Evolutionary conservation across 2,329 filamentous ascomycete genomes (phyloP).

Genomic region (Lasiodiplodia sp.): DNA sequence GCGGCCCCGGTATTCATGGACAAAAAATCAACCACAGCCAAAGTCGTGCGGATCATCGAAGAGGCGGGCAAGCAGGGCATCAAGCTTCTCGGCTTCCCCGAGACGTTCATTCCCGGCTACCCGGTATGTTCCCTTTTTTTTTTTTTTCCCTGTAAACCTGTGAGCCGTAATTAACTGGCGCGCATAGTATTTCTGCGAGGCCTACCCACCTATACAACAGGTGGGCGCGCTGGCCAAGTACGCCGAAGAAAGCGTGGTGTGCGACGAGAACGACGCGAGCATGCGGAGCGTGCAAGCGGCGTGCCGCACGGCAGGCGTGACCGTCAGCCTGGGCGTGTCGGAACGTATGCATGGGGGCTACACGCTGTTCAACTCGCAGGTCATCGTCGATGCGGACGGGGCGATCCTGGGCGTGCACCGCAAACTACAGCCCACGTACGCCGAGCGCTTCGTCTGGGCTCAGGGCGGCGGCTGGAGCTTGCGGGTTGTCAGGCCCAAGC

Average conservation of each 20-base stretch:
- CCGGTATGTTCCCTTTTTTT: constrained; percentile 35
- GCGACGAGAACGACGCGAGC: constrained; percentile 41
- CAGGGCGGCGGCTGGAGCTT: constrained; percentile 45
- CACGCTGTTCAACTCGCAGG: constrained; percentile 47
- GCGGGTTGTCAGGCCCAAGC: constrained; percentile 34
- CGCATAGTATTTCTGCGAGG: constrained; percentile 45
- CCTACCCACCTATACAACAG: constrained; percentile 46
- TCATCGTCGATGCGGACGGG: constrained; percentile 44
- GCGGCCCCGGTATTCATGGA: constrained; percentile 49
- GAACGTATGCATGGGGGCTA: constrained; percentile 44
- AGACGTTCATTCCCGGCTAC: constrained; percentile 48
- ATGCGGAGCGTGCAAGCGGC: constrained; percentile 42
- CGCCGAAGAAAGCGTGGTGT: constrained; percentile 45
- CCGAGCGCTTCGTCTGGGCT: constrained; percentile 46
- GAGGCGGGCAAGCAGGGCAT: constrained; percentile 41
- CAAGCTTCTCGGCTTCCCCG: constrained; percentile 46
- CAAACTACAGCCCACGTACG: constrained; percentile 48
- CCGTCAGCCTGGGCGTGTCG: constrained; percentile 45
- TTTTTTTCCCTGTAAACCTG: too few relatives aligned
- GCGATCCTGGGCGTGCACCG: constrained; percentile 47
- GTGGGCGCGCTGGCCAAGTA: constrained; percentile 43
- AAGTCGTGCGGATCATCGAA: constrained; percentile 44
- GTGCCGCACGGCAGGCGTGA: constrained; percentile 42
- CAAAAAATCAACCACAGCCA: constrained; percentile 44
- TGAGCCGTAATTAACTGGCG: not conserved